These are phyloP conservation scores for Thinopyrum elongatum DNA, from an alignment of 176 grass and related monocot genomes.

Conservation along the genomic window DNA sequence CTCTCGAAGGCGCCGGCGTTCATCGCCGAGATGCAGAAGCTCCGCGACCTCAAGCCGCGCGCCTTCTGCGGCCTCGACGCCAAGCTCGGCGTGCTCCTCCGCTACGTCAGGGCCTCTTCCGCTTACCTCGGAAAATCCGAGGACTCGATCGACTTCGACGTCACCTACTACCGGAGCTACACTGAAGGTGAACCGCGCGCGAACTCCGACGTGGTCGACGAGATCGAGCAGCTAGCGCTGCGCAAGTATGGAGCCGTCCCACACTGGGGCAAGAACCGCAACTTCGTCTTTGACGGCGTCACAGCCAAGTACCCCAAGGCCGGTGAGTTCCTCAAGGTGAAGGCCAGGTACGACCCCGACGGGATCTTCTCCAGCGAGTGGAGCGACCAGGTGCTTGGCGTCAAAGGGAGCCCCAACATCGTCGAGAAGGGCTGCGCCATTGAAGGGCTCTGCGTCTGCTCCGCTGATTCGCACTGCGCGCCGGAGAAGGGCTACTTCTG, in stretches of 20 bases:
- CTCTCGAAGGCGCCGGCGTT: slow-evolving; percentile 21
- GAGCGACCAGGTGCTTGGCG: slow-evolving; percentile 64
- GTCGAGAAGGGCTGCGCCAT: slow-evolving; percentile 36
- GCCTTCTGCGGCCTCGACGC: slow-evolving; percentile 47
- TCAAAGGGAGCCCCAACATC: slow-evolving; percentile 28
- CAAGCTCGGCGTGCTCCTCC: slow-evolving; percentile 42
- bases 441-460: slow-evolving; percentile 61
- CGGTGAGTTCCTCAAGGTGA: slow-evolving; percentile 36
- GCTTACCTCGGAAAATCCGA: slow-evolving; percentile 58
- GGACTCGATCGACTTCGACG: slow-evolving; percentile 47
- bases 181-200: not conserved
- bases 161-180: slow-evolving; percentile 50
- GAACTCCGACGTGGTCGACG: slow-evolving; percentile 37
- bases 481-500: slow-evolving; percentile 47
- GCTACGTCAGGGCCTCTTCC: slow-evolving; percentile 42
- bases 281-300: slow-evolving; percentile 53
- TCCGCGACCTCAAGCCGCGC: slow-evolving; percentile 38
- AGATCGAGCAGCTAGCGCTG: slow-evolving; percentile 53
- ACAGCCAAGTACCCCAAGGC: slow-evolving; percentile 22
- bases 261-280: slow-evolving; percentile 80
- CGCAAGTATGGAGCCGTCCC: slow-evolving; percentile 51
- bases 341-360: slow-evolving; percentile 38
- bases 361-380: slow-evolving; percentile 75
- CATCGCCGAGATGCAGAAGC: slow-evolving; percentile 38
- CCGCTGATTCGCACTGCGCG: slow-evolving; percentile 41